Conservation (phyloP, 495 filamentous ascomycete genomes). For the Sordaria brevicollis region DNA sequence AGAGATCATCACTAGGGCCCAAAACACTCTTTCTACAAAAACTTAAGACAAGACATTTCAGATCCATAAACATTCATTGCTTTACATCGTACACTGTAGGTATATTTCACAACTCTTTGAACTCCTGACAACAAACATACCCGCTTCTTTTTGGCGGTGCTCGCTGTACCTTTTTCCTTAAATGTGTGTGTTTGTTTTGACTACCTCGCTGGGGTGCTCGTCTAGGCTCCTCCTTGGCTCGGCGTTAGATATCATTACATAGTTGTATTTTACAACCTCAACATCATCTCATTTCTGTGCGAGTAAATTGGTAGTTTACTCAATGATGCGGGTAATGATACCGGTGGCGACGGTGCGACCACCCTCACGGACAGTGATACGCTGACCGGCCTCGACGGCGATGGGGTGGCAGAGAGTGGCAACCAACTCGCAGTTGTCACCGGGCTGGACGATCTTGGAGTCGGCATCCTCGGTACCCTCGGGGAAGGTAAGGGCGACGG, state of each 20-base stretch:
- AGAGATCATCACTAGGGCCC: constrained; percentile 13
- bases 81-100: constrained; percentile 8
- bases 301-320: constrained; percentile 31
- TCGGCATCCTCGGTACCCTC: constrained; percentile 56
- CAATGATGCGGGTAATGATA: constrained; percentile 74
- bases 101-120: not conserved
- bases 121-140: not conserved
- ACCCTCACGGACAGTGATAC: constrained; percentile 95
- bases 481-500: constrained; percentile 70
- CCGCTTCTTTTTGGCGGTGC: not conserved
- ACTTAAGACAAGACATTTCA: constrained; percentile 5
- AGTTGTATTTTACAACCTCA: not conserved
- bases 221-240: not conserved
- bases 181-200: not conserved
- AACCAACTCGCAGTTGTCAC: constrained; percentile 97
- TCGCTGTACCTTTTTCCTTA: not conserved
- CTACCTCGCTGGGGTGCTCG: not conserved
- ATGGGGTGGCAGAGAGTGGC: constrained; percentile 69
- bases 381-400: constrained; percentile 78
- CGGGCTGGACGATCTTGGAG: constrained; percentile 80
- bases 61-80: constrained; percentile 11
- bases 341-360: constrained; percentile 89
- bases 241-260: not conserved
- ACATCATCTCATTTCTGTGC: not conserved
- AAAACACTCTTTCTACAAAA: constrained; percentile 2